phyloP scores from a whole-genome alignment of 2,329 filamentous ascomycete genomes.

The Ceratocystis eucalypticola region DNA sequence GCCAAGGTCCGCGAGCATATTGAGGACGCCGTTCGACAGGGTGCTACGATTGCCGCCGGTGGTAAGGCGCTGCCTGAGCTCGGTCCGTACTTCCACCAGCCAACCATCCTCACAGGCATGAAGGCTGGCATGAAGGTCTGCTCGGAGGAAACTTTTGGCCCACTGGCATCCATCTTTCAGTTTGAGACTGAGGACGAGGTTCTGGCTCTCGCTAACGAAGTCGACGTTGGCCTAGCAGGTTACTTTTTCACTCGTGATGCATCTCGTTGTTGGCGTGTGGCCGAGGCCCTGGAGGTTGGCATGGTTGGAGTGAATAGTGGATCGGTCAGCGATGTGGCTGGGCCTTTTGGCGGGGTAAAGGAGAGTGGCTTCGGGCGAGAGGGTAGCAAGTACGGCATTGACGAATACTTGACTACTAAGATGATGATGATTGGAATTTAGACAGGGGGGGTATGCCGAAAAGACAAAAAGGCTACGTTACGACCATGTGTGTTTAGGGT shows the following conservation, averaged over 20 bases:
- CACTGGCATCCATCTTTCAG: constrained; percentile 53
- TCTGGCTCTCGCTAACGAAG: constrained; percentile 48
- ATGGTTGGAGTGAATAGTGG: constrained; percentile 27
- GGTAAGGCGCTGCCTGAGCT: constrained; percentile 45
- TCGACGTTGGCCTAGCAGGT: constrained; percentile 56
- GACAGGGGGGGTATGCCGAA: not conserved
- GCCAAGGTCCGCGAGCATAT: constrained; percentile 49
- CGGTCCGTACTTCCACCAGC: constrained; percentile 54
- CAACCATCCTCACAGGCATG: constrained; percentile 55
- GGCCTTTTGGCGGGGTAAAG: constrained; percentile 68
- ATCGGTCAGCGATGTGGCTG: constrained; percentile 38
- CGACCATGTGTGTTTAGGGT: not conserved
- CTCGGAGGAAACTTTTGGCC: constrained; percentile 59
- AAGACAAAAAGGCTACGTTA: not conserved
- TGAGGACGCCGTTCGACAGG: constrained; percentile 47
- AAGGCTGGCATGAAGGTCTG: constrained; percentile 52
- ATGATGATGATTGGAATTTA: constrained; percentile 30
- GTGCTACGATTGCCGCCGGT: constrained; percentile 44
- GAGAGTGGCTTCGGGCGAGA: constrained; percentile 70
- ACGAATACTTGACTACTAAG: constrained; percentile 67
- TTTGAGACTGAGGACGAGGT: constrained; percentile 61
- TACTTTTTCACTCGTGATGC: constrained; percentile 50
- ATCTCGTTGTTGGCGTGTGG: constrained; percentile 31
- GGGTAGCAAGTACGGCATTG: constrained; percentile 62
- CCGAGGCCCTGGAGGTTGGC: constrained; percentile 36